phyloP scores from a whole-genome alignment of 2,329 filamentous ascomycete species.

The Westerdykella aurantiaca region DNA sequence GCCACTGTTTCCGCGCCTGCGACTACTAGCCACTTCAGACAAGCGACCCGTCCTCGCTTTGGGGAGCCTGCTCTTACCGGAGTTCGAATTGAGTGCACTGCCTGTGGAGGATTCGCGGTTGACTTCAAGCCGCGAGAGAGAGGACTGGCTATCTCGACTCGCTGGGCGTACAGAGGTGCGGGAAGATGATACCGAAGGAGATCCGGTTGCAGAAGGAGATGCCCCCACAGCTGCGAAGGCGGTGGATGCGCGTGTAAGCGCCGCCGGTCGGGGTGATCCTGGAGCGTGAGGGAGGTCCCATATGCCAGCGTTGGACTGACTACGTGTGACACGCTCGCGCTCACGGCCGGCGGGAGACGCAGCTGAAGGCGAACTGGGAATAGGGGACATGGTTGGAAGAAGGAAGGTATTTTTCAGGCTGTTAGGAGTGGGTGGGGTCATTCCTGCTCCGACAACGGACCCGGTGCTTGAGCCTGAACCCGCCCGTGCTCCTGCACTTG shows the following conservation, averaged over 20 bases:
- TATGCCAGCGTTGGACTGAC: constrained; percentile 27
- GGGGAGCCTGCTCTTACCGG: constrained; percentile 10
- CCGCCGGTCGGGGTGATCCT: constrained; percentile 18
- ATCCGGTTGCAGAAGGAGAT: background rate
- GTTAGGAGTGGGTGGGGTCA: constrained; percentile 29
- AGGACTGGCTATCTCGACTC: constrained; percentile 17
- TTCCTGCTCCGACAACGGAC: constrained; percentile 12
- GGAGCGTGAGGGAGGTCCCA: constrained; percentile 26
- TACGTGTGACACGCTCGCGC: constrained; percentile 24
- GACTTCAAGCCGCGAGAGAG: background rate
- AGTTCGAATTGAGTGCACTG: no score
- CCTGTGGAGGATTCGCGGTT: background rate
- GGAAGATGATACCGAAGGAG: background rate
- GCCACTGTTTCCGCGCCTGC: constrained; percentile 19
- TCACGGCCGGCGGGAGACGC: constrained; percentile 11
- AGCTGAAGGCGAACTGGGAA: constrained; percentile 10
- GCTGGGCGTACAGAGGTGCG: constrained; percentile 13
- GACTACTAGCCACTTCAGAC: constrained; percentile 20
- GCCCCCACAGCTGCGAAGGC: constrained; percentile 21
- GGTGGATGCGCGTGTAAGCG: constrained; percentile 23
- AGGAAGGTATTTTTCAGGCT: constrained; percentile 26
- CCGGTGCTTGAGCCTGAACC: constrained; percentile 31
- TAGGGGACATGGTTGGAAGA: constrained; percentile 22
- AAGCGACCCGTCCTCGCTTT: constrained; percentile 30
- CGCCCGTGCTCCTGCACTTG: constrained; percentile 25